These are phyloP conservation scores for Syzygium aqueum DNA, from an alignment of 345 rosid genomes.

Conservation along the genomic window DNA sequence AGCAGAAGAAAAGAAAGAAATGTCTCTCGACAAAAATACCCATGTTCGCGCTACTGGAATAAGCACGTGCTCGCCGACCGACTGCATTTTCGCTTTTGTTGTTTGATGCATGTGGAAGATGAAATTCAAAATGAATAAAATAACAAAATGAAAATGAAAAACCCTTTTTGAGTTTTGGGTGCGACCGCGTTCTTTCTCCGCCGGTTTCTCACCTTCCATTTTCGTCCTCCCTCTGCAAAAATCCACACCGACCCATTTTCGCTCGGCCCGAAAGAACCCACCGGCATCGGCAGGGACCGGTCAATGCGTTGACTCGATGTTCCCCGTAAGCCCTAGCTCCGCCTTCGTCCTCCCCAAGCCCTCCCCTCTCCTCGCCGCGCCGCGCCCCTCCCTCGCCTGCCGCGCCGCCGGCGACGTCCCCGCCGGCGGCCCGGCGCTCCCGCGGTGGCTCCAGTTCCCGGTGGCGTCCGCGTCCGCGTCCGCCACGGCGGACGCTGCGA, in stretches of 20 bases:
- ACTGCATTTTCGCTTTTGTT: background rate
- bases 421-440: conserved; percentile 32
- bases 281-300: background rate
- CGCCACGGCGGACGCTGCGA: conserved; percentile 30
- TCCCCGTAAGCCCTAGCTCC: conserved; percentile 41
- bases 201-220: background rate
- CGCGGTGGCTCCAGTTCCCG: conserved; percentile 37
- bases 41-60: too few relatives aligned
- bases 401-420: conserved; percentile 61
- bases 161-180: background rate
- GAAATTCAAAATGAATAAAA: background rate
- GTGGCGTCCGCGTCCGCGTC: conserved; percentile 4
- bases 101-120: background rate
- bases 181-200: background rate
- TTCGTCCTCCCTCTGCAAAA: background rate
- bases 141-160: background rate
- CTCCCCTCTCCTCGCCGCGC: conserved; percentile 4
- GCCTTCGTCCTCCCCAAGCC: conserved; percentile 28
- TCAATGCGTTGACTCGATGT: conserved; percentile 29
- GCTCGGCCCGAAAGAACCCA: background rate
- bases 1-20: too few relatives aligned
- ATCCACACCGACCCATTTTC: background rate
- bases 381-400: conserved; percentile 31
- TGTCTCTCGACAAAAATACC: too few relatives aligned
- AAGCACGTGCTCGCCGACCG: too few relatives aligned